Conservation (phyloP, 371 early-diverging fungal genomes). For the Lichtheimia hyalospora region DNA sequence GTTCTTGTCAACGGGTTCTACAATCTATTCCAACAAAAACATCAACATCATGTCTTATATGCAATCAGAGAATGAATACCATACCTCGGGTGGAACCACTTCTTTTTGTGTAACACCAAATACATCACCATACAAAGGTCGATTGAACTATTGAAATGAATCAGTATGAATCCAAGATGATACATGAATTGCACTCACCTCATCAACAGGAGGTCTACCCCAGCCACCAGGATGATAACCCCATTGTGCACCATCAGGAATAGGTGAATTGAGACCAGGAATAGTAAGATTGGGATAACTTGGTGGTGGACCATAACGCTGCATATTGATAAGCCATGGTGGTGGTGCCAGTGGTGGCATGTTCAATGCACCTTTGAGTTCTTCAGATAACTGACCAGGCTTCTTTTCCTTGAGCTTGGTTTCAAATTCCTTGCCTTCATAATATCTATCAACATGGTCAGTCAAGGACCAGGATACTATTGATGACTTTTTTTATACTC, state of each 20-base stretch:
- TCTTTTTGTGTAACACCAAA: conserved; percentile 70
- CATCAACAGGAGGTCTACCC: conserved; percentile 98
- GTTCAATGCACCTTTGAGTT: conserved; percentile 82
- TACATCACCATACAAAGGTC: conserved; percentile 96
- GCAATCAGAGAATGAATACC: background rate
- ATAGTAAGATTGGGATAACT: conserved; percentile 92
- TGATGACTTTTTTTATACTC: conserved; percentile 19
- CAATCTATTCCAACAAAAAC: conserved; percentile 25
- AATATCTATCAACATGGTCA: conserved; percentile 63
- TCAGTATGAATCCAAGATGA: background rate
- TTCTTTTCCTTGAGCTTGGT: conserved; percentile 84
- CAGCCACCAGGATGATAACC: conserved; percentile 98
- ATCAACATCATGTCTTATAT: too few species aligned
- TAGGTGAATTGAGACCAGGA: conserved; percentile 97
- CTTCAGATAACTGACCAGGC: conserved; percentile 89
- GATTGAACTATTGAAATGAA: conserved; percentile 55
- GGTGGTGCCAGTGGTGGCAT: conserved; percentile 96
- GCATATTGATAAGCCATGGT: conserved; percentile 99
- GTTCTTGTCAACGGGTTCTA: conserved; percentile 71
- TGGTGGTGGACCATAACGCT: conserved; percentile 97
- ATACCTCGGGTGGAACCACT: conserved; percentile 37
- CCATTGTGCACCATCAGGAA: conserved; percentile 98
- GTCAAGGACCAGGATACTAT: background rate
- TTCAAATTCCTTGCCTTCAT: conserved; percentile 97
- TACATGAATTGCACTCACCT: conserved; percentile 40